phyloP scores from a whole-genome alignment of 345 rosid genomes.

The Angophora floribunda region DNA sequence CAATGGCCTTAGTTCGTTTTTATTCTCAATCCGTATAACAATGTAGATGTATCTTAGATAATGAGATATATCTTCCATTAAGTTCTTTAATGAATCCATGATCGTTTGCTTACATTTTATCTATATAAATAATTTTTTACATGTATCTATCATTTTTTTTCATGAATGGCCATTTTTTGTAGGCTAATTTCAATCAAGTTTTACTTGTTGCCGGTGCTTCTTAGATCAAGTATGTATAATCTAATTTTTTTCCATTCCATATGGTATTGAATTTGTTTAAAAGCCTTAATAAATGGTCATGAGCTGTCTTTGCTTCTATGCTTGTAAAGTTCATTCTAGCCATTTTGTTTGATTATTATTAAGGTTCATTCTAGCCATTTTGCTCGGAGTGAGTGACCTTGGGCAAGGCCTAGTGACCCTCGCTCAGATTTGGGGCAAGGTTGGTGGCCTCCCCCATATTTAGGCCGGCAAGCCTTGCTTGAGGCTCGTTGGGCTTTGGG shows the following conservation, averaged over 20 bases:
- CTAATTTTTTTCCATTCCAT: not conserved
- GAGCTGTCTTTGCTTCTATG: not conserved
- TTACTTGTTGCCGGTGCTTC: not conserved
- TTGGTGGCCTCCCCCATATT: too few relatives aligned
- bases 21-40: not conserved
- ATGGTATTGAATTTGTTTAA: not conserved
- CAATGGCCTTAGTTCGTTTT: not conserved
- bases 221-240: not conserved
- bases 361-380: not conserved
- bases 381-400: too few relatives aligned
- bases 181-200: not conserved
- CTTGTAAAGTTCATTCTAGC: not conserved
- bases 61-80: not conserved
- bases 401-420: too few relatives aligned
- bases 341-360: too few relatives aligned
- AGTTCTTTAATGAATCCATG: not conserved
- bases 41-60: not conserved
- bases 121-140: not conserved
- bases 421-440: too few relatives aligned
- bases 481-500: too few relatives aligned
- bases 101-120: not conserved
- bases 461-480: rapidly evolving
- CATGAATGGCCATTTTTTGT: not conserved
- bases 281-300: not conserved
- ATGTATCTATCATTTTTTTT: not conserved